These are phyloP conservation scores for Limnomonas spitsbergensis DNA, from an alignment of 139 green algal species.

Conservation along the genomic window DNA sequence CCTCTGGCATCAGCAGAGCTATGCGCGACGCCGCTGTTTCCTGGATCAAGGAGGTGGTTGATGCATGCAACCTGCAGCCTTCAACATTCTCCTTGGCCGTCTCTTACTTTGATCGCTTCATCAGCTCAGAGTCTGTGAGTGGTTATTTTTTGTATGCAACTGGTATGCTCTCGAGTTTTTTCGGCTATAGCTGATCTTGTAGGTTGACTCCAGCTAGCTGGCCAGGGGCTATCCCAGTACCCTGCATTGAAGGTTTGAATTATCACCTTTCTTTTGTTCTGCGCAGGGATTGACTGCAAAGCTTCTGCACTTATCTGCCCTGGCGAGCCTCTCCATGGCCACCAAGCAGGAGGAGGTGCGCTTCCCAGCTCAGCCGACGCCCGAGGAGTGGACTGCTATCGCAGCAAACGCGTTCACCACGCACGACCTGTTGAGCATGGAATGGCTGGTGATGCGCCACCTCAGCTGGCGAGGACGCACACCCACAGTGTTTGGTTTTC, in stretches of 20 bases:
- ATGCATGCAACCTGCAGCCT: constrained; percentile 56
- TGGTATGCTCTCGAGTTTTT: neutral
- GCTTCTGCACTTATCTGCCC: constrained; percentile 54
- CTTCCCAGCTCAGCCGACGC: constrained; percentile 15
- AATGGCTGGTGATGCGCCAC: constrained; percentile 45
- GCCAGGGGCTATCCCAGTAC: too few species aligned
- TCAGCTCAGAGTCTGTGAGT: constrained; percentile 16
- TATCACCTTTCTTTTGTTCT: neutral
- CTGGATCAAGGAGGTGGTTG: constrained; percentile 54
- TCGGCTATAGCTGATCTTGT: too few species aligned
- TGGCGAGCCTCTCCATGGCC: constrained; percentile 54
- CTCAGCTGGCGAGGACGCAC: constrained; percentile 45
- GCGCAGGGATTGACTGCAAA: constrained; percentile 38
- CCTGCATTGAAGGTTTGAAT: neutral
- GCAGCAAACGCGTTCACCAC: constrained; percentile 35
- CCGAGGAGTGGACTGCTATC: constrained; percentile 27
- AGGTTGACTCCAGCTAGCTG: too few species aligned
- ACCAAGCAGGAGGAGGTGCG: constrained; percentile 62
- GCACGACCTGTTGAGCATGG: constrained; percentile 50
- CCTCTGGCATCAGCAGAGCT: neutral
- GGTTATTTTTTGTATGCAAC: neutral
- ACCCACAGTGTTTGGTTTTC: constrained; percentile 49
- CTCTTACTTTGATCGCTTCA: constrained; percentile 54
- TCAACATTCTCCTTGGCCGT: constrained; percentile 54
- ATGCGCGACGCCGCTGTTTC: constrained; percentile 45